Evolutionary conservation across 306 rosid genomes (phyloP), one percentile per base, ranked within the genome.

Genomic region (Sicyos edulis): DNA sequence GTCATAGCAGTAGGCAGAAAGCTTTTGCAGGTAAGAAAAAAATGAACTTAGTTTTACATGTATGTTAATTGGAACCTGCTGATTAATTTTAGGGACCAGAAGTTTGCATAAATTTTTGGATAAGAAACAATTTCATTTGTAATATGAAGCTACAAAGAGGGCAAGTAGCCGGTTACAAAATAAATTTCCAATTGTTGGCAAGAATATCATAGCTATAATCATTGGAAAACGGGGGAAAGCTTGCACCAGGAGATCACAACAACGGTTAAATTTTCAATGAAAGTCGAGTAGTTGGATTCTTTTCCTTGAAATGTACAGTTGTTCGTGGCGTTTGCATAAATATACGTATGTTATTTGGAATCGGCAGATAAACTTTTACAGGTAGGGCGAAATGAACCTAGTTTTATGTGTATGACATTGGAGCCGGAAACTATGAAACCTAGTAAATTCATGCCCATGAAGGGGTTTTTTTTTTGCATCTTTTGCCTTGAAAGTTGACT

Each of bases 1-100:
- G 93, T 89, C 65, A 75, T 91, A 22, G 86, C 69, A 83, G 88
- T 87, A 52, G 88, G 95, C 70, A 75, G 97, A 77, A 85, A 83
- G 87, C 89, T 89, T 54, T 82, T 86, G 42, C 95, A 89, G 95
- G 96, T 89, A 85, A 75, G 72, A 29, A 15, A 79, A 79, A 54
- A 9, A 13, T 63, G 42, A 16, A 45, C 14, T 70, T 81, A n/a
- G 10, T 16, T 49, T 45, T 70, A 16, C 21, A 52, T n/a, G 34
- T 54, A 26, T 54, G 34, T 44, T 21, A 52, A 50, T 12, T 22
- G 44, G 20, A 54, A 10, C 17, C 10, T 2, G 54, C 5, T n/a
- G 34, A 42, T 66, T 47, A 13, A 67, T 34, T 71, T 52, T 19
- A 29, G 42, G 50, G 51, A 26, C 47, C 32, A 13, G 47, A 24